phyloP scores from a whole-genome alignment of 805 yeast species.

The Metschnikowia sp. region DNA sequence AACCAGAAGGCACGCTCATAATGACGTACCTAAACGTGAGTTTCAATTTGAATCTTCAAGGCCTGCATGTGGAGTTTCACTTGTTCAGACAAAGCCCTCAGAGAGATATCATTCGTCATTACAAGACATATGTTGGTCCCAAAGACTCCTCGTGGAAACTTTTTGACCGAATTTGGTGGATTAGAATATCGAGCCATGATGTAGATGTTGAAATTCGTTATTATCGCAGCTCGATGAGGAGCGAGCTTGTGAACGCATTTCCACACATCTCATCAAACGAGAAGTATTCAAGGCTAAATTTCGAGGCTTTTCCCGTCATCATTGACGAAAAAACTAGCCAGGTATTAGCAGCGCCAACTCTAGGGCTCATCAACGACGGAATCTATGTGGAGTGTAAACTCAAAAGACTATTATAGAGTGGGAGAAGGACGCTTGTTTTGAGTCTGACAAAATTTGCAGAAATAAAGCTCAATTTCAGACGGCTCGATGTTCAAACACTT shows the following conservation, averaged over 20 bases:
- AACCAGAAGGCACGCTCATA: not conserved
- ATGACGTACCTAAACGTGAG: conserved; percentile 14
- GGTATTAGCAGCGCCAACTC: conserved; percentile 4
- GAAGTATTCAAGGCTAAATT: no score
- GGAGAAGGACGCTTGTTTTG: no score
- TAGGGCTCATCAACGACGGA: conserved; percentile 1
- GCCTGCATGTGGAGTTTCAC: not conserved
- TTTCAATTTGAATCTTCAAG: not conserved
- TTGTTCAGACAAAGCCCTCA: conserved; percentile 8
- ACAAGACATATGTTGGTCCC: not conserved
- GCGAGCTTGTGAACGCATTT: not conserved
- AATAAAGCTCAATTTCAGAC: no score
- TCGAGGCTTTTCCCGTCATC: not conserved
- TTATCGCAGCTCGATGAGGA: not conserved
- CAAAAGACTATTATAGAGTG: not conserved
- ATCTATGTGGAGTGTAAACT: conserved; percentile 1
- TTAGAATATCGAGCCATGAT: not conserved
- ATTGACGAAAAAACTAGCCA: not conserved
- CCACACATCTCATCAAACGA: not conserved
- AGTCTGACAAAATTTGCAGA: no score
- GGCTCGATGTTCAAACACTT: no score
- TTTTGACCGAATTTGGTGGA: conserved; percentile 18
- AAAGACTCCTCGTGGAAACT: conserved; percentile 7
- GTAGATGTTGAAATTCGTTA: not conserved
- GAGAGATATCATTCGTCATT: not conserved